phyloP scores from a whole-genome alignment of 164 flowering plant genomes.

The Dillenia suffruticosa region DNA sequence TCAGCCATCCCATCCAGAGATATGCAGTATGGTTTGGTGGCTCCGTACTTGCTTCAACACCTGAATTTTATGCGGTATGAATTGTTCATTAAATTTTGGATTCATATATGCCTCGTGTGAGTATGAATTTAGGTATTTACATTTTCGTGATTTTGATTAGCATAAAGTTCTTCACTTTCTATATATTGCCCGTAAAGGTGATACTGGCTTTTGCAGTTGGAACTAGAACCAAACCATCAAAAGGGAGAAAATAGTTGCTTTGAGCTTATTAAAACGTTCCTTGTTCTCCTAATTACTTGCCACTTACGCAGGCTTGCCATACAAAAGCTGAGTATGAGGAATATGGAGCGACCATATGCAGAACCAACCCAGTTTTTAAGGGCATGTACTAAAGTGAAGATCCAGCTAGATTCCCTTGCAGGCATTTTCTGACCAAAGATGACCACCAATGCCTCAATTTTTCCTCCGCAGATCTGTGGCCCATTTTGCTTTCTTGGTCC shows the following conservation, averaged over 20 bases:
- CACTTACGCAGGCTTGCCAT: constrained; percentile 77
- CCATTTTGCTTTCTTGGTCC: neutral
- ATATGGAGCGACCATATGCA: constrained; percentile 95
- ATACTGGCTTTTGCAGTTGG: too few relatives aligned
- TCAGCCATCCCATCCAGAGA: constrained; percentile 97
- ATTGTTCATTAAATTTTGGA: constrained; percentile 1
- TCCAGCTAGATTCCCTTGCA: neutral
- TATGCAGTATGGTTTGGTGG: constrained; percentile 99
- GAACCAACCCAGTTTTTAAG: constrained; percentile 94
- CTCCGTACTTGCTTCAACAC: constrained; percentile 99
- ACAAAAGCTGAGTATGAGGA: constrained; percentile 99
- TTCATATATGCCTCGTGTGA: neutral
- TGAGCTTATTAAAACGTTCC: too few relatives aligned
- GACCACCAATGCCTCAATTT: neutral
- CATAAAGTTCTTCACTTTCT: too few relatives aligned
- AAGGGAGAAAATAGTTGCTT: too few relatives aligned
- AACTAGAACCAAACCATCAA: too few relatives aligned
- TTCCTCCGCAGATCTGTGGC: neutral
- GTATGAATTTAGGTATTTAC: too few relatives aligned
- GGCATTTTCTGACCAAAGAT: neutral
- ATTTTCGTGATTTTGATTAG: neutral
- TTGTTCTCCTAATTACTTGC: neutral
- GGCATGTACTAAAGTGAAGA: constrained; percentile 65
- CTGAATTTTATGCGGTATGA: constrained; percentile 82
- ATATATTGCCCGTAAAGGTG: too few relatives aligned